Conservation (phyloP, 352 stramenopile species). For the Globisporangium uncinulatum region DNA sequence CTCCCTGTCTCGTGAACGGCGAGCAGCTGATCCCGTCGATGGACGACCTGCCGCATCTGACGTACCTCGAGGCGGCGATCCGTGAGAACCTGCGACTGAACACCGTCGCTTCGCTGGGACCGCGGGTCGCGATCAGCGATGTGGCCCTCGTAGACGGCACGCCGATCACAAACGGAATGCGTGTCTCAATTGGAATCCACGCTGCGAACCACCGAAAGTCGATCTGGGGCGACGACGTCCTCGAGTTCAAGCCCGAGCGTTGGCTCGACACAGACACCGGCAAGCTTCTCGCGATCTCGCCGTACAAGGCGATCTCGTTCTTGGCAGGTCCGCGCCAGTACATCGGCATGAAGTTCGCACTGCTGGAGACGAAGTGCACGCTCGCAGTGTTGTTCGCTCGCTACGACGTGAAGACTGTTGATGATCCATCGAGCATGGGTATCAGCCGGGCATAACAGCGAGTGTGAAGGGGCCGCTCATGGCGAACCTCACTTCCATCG, state of each 20-base stretch:
- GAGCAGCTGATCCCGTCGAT: conserved; percentile 20
- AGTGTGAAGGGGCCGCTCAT: neutral
- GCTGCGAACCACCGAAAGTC: conserved; percentile 27
- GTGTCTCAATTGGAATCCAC: conserved; percentile 43
- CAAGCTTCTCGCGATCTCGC: conserved; percentile 12
- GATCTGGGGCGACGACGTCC: conserved; percentile 53
- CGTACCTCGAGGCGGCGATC: conserved; percentile 59
- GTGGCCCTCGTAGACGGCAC: conserved; percentile 54
- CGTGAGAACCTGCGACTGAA: conserved; percentile 64
- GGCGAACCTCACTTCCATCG: no score
- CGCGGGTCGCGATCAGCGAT: conserved; percentile 27
- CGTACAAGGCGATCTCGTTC: conserved; percentile 50
- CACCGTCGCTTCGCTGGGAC: conserved; percentile 26
- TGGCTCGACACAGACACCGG: conserved; percentile 41
- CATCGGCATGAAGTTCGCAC: conserved; percentile 47
- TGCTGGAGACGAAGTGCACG: conserved; percentile 48
- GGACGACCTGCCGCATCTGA: conserved; percentile 37
- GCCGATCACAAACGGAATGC: conserved; percentile 31
- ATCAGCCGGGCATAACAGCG: neutral
- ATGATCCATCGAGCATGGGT: conserved; percentile 16
- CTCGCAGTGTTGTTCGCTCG: conserved; percentile 30
- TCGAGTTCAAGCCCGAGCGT: conserved; percentile 50
- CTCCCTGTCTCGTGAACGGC: conserved; percentile 26
- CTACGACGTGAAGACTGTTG: conserved; percentile 35
- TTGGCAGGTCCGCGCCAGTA: conserved; percentile 46